Evolutionary conservation across 495 filamentous ascomycete species (phyloP).

Genomic region (Tuber magnatum): DNA sequence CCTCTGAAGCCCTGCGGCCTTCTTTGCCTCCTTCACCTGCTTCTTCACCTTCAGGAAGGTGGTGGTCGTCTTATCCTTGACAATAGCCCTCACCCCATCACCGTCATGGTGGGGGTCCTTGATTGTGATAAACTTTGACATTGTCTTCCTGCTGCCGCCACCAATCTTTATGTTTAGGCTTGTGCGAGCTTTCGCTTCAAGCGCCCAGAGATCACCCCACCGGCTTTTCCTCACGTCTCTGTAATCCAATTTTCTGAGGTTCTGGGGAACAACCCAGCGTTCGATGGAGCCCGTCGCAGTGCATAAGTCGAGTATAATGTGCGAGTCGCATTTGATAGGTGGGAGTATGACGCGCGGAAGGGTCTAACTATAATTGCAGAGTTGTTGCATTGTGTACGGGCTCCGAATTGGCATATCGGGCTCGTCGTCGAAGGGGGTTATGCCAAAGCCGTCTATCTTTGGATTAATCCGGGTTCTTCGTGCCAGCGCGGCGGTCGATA

Average conservation of each 20-base stretch:
- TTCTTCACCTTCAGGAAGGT: background rate
- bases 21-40: background rate
- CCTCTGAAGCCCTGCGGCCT: slow-evolving; percentile 7
- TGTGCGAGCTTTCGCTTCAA: no score
- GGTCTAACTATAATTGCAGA: slow-evolving; percentile 50
- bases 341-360: slow-evolving; percentile 70
- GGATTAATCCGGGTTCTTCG: slow-evolving; percentile 2
- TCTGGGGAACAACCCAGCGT: slow-evolving; percentile 81
- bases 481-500: slow-evolving; percentile 43
- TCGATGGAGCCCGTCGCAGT: slow-evolving; percentile 75
- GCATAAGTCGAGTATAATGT: slow-evolving; percentile 82
- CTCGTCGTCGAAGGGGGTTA: slow-evolving; percentile 25
- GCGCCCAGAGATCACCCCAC: slow-evolving; percentile 94
- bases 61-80: slow-evolving; percentile 31
- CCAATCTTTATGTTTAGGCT: no score
- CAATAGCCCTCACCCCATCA: slow-evolving; percentile 32
- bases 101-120: slow-evolving; percentile 19
- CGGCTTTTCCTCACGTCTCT: slow-evolving; percentile 77
- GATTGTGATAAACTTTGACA: slow-evolving; percentile 36
- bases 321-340: slow-evolving; percentile 74
- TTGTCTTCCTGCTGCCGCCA: slow-evolving; percentile 13
- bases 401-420: slow-evolving; percentile 8
- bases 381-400: slow-evolving; percentile 41
- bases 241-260: slow-evolving; percentile 71
- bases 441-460: slow-evolving; percentile 13